A percentile compares a stretch with the other conserved stretches of the same genome.
Evolutionary conservation across 2,329 filamentous ascomycete genomes (phyloP).

Genomic region (Fusarium verticillioides): DNA sequence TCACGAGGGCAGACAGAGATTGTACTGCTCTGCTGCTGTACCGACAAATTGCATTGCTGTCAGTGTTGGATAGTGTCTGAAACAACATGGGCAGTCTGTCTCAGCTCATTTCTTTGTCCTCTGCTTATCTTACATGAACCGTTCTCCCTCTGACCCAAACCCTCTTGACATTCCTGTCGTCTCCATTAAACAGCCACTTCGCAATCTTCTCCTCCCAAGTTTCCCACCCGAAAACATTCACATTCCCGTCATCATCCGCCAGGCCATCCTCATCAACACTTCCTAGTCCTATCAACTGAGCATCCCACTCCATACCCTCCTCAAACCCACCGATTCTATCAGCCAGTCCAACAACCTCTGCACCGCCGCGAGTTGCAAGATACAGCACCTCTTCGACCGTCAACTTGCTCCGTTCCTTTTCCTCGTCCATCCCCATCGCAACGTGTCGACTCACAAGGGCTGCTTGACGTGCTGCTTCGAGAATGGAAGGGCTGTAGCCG

Average conservation of each 20-base stretch:
- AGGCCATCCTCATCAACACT: conserved; percentile 56
- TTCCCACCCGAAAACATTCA: conserved; percentile 94
- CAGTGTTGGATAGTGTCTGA: not conserved
- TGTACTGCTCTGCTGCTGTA: not conserved
- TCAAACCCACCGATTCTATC: conserved; percentile 83
- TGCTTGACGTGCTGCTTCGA: conserved; percentile 86
- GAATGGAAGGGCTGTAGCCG: conserved; percentile 83
- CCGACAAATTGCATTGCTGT: not conserved
- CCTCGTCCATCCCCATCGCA: conserved; percentile 61
- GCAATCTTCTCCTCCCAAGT: conserved; percentile 85
- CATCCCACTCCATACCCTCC: conserved; percentile 90
- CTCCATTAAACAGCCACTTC: conserved; percentile 95
- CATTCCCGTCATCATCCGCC: conserved; percentile 64
- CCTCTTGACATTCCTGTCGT: conserved; percentile 87
- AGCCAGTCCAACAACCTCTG: conserved; percentile 79
- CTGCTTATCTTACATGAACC: conserved; percentile 66
- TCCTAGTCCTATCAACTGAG: conserved; percentile 79
- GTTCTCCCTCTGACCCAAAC: conserved; percentile 91
- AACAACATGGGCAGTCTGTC: not conserved
- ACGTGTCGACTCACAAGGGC: conserved; percentile 80
- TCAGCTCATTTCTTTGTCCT: not conserved
- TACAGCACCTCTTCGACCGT: conserved; percentile 88
- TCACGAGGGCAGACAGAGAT: not conserved
- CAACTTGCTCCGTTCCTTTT: conserved; percentile 69
- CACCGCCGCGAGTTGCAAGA: conserved; percentile 88